phyloP scores from a whole-genome alignment of 345 rosid species.

The Nephelium lappaceum region DNA sequence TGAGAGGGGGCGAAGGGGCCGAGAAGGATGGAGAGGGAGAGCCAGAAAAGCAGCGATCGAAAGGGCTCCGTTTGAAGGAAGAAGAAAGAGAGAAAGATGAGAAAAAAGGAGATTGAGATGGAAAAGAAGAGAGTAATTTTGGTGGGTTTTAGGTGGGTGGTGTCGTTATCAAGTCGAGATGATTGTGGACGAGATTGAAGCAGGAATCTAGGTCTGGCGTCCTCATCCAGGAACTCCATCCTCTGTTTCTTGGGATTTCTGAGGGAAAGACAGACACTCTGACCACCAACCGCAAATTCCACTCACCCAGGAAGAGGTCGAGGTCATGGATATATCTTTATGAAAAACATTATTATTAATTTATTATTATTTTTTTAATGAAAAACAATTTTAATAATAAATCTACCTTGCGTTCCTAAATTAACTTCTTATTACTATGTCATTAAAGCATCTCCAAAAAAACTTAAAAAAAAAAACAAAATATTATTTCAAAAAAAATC shows the following conservation, averaged over 20 bases:
- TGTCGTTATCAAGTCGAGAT: conserved; percentile 25
- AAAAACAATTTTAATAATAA: no score
- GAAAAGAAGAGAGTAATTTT: conserved; percentile 38
- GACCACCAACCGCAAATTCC: no score
- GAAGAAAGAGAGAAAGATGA: conserved; percentile 56
- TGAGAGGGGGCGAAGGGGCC: conserved; percentile 76
- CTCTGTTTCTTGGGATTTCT: neutral
- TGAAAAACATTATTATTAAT: no score
- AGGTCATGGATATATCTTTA: no score
- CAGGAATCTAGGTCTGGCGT: conserved; percentile 71
- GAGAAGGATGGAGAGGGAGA: conserved; percentile 62
- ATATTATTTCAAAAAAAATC: no score
- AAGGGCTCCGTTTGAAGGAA: conserved; percentile 67
- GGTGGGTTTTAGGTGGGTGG: conserved; percentile 25
- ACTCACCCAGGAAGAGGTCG: no score
- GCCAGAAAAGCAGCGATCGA: conserved; percentile 69
- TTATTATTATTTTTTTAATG: no score
- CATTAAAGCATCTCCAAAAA: no score
- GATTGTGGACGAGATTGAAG: conserved; percentile 64
- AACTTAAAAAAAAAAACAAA: no score
- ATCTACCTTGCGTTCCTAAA: no score
- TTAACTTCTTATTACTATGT: no score
- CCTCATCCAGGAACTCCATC: conserved; percentile 95
- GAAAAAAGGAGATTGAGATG: conserved; percentile 39
- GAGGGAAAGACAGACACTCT: neutral